phyloP scores from a whole-genome alignment of 805 yeast species.

The Peterozyma xylosa region DNA sequence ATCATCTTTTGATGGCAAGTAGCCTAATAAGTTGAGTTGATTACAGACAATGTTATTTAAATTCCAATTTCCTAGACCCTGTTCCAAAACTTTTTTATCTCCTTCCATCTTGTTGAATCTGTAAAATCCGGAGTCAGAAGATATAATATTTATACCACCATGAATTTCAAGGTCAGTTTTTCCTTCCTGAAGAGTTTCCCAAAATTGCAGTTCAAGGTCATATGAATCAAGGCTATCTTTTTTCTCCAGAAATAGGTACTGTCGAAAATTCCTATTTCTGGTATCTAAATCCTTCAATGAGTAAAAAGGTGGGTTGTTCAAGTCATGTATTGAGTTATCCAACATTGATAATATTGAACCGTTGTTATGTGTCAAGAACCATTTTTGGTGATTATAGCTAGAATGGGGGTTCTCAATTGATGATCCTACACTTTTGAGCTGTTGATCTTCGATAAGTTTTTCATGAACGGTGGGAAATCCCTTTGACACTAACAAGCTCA shows the following conservation, averaged over 20 bases:
- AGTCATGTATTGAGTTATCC: slow-evolving; percentile 25
- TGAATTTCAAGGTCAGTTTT: too few relatives aligned
- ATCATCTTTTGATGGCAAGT: too few relatives aligned
- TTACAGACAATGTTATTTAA: slow-evolving; percentile 40
- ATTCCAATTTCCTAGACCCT: slow-evolving; percentile 33
- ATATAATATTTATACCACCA: too few relatives aligned
- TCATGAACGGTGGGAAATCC: slow-evolving; percentile 48
- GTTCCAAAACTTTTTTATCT: background rate
- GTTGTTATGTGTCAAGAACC: background rate
- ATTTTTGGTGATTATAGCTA: slow-evolving; percentile 12
- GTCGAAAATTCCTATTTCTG: slow-evolving; percentile 38
- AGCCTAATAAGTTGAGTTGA: slow-evolving; percentile 16
- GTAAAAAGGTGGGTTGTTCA: slow-evolving; percentile 39
- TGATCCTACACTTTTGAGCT: slow-evolving; percentile 17
- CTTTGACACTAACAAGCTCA: slow-evolving; percentile 36
- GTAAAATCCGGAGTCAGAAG: too few relatives aligned
- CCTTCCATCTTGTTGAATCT: too few relatives aligned
- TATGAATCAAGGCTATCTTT: too few relatives aligned
- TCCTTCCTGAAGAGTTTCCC: too few relatives aligned
- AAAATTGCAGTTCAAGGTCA: too few relatives aligned
- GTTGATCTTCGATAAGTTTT: slow-evolving; percentile 34
- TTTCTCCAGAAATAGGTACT: slow-evolving; percentile 11
- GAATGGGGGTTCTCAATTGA: slow-evolving; percentile 23
- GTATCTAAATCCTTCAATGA: slow-evolving; percentile 53
- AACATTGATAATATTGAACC: background rate